Evolutionary conservation across 176 grass and related monocot genomes (phyloP), one percentile per base, ranked within the genome.

Genomic region (Triticum dicoccoides): DNA sequence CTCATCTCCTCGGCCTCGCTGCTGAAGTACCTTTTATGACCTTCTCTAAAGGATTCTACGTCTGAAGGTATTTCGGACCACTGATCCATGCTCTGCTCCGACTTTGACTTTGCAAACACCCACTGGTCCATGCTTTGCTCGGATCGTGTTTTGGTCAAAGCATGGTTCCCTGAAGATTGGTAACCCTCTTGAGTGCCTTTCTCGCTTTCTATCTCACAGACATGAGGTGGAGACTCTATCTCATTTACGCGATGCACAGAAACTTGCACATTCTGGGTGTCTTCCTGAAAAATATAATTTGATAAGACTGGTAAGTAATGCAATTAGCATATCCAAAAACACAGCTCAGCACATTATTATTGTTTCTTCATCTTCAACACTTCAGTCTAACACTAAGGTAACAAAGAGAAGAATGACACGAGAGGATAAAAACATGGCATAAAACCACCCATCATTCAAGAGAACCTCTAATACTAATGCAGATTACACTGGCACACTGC

Each of bases 11-110:
- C 91, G 0, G 80, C 87, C 65, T 95, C 91, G 0, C 83, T 85
- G 39, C 86, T 93, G 76, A 87, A 69, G 82, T 86, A 84, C 63
- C 79, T 86, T 68, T 81, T 87, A 38, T 54, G 51, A 18, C 81
- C 87, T 64, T 93, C 94, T 30, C 74, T 91, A 29, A 84, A 86
- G 74, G 81, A 90, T 44, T 96, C 94, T 34, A 94, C 90, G 15
- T 92, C 89, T 0, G 94, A 94, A 34, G 94, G 90, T 69, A 99
- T 85, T 75, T 94, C 97, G 0, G 97, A 93, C 94, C 94, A 99
- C 56, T 97, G 94, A 80, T 97, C 94, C 82, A 99, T 99, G 90
- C 97, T 97, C 79, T 93, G 92, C 63, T 97, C 80, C 6, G 97
- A 99, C 66, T 86, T 89, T 4, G 90, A 97, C 72, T 94, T 99